These are phyloP conservation scores for Backusella circina DNA, from an alignment of 192 early-diverging fungal genomes.

Conservation along the genomic window DNA sequence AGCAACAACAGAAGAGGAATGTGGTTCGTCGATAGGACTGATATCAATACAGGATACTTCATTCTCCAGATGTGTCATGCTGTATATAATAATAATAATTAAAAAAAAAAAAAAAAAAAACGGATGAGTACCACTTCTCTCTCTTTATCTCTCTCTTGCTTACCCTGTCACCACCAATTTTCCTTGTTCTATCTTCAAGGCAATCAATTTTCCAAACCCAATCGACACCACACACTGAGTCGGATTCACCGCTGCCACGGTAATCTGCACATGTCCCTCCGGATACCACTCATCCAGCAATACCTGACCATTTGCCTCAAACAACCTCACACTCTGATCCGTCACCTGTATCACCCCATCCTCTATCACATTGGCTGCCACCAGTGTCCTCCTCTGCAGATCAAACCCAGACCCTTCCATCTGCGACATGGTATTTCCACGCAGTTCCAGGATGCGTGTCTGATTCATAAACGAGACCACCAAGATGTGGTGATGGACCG, in stretches of 20 bases:
- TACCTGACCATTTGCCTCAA: slow-evolving; percentile 35
- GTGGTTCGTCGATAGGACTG: slow-evolving; percentile 35
- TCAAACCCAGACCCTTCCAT: slow-evolving; percentile 34
- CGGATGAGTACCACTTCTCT: background rate
- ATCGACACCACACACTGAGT: slow-evolving; percentile 59
- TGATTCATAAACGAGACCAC: slow-evolving; percentile 69
- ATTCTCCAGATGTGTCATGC: slow-evolving; percentile 46
- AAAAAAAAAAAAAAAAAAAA: background rate
- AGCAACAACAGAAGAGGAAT: slow-evolving; percentile 40
- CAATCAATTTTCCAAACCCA: slow-evolving; percentile 52
- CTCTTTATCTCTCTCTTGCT: background rate
- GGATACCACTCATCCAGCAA: slow-evolving; percentile 51
- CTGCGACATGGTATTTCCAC: slow-evolving; percentile 21
- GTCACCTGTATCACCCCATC: slow-evolving; percentile 67
- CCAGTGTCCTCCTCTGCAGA: slow-evolving; percentile 40
- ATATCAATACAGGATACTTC: slow-evolving; percentile 79
- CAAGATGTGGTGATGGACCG: slow-evolving; percentile 42
- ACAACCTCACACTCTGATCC: slow-evolving; percentile 44
- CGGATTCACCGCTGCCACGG: slow-evolving; percentile 57
- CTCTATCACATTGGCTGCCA: slow-evolving; percentile 38
- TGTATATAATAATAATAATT: background rate
- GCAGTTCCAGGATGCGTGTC: slow-evolving; percentile 53
- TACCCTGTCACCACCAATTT: slow-evolving; percentile 43
- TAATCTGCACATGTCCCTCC: slow-evolving; percentile 39
- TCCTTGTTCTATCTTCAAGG: slow-evolving; percentile 49